phyloP scores from a whole-genome alignment of 495 filamentous ascomycete genomes.

The Terfezia claveryi region DNA sequence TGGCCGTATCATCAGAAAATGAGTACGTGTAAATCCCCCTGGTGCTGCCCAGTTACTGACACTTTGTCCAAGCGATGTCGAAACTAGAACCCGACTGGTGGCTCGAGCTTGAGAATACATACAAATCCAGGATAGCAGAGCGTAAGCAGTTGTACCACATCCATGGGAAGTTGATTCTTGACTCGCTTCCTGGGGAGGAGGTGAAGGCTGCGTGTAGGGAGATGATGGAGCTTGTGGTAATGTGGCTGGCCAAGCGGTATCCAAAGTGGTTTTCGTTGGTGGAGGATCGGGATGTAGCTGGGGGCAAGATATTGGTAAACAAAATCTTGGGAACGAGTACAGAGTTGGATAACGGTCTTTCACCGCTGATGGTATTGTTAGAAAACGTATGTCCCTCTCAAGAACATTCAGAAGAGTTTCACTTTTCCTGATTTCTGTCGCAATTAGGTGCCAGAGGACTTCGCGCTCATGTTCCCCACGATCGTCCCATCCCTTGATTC shows the following conservation, averaged over 20 bases:
- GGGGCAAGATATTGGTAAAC: constrained; percentile 37
- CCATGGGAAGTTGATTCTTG: constrained; percentile 41
- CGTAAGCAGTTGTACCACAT: constrained; percentile 45
- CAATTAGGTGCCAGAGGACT: constrained; percentile 51
- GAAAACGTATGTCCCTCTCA: constrained; percentile 30
- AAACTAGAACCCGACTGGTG: constrained; percentile 77
- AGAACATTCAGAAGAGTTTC: too few species aligned
- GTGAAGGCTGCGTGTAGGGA: constrained; percentile 49
- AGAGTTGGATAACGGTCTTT: constrained; percentile 38
- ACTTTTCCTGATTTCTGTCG: too few species aligned
- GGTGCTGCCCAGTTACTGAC: constrained; percentile 5
- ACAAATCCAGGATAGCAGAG: constrained; percentile 44
- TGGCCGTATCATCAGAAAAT: constrained; percentile 89
- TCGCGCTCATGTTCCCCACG: constrained; percentile 56
- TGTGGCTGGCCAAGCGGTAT: constrained; percentile 60
- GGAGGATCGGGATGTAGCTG: constrained; percentile 8
- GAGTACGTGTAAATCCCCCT: constrained; percentile 36
- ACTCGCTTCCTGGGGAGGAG: constrained; percentile 54
- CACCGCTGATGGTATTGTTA: constrained; percentile 50
- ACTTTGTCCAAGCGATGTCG: constrained; percentile 30
- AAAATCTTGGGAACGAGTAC: constrained; percentile 11
- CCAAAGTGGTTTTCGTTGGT: constrained; percentile 54
- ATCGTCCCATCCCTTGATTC: constrained; percentile 15
- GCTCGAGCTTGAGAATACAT: constrained; percentile 70
- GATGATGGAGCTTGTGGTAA: constrained; percentile 71